These are phyloP conservation scores for Saccharomyces hybrid DNA, from an alignment of 1,139 yeast genomes.

Conservation along the genomic window DNA sequence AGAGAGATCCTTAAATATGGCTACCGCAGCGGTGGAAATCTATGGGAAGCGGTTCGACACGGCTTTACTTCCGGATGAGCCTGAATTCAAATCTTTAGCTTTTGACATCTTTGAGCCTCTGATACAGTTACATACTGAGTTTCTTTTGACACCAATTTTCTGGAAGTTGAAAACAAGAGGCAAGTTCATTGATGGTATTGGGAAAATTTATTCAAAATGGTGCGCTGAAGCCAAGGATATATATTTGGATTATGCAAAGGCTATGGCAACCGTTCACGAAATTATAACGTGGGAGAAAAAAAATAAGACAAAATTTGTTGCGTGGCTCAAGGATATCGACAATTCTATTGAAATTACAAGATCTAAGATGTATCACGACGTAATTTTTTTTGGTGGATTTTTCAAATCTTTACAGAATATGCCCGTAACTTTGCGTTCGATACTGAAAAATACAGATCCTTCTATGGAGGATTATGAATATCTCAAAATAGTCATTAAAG, in stretches of 20 bases:
- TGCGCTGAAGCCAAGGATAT: conserved; percentile 48
- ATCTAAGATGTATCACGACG: conserved; percentile 46
- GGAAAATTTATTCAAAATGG: conserved; percentile 63
- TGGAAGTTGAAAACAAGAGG: conserved; percentile 50
- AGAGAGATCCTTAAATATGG: conserved; percentile 64
- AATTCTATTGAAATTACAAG: conserved; percentile 37
- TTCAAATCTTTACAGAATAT: conserved; percentile 67
- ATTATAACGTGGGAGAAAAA: conserved; percentile 47
- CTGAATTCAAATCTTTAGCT: conserved; percentile 53
- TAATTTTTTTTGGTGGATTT: conserved; percentile 65
- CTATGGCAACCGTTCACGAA: conserved; percentile 44
- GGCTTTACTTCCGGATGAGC: conserved; percentile 40
- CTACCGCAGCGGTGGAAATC: conserved; percentile 56
- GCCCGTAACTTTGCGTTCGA: conserved; percentile 58
- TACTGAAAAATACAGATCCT: conserved; percentile 44
- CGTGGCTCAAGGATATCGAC: conserved; percentile 43
- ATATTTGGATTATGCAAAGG: conserved; percentile 53
- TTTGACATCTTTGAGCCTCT: conserved; percentile 57
- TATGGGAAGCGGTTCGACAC: conserved; percentile 43
- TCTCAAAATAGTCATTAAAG: conserved; percentile 48
- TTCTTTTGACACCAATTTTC: conserved; percentile 50
- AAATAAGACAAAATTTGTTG: conserved; percentile 42
- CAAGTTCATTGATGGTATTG: conserved; percentile 57
- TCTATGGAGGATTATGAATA: conserved; percentile 50
- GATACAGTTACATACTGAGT: conserved; percentile 49